A percentile compares a stretch with the other conserved stretches of the same genome.
Conservation (phyloP, 2,329 filamentous ascomycete species). For the Aspergillus clavatus region DNA sequence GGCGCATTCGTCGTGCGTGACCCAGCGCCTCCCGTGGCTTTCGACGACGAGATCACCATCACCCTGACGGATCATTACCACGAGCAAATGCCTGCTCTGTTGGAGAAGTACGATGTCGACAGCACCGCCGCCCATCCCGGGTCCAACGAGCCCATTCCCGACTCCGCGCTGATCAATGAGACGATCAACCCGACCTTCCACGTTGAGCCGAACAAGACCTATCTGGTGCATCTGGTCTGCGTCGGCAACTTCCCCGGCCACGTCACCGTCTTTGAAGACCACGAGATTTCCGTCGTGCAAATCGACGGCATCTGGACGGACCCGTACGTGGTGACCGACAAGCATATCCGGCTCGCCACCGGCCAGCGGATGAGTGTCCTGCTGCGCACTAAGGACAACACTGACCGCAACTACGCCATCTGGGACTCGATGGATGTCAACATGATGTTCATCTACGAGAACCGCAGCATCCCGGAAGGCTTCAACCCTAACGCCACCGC, state of each 20-base stretch:
- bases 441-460: conserved; percentile 32
- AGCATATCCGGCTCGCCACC: conserved; percentile 61
- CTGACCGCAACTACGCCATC: conserved; percentile 61
- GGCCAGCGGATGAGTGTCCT: conserved; percentile 59
- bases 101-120: conserved; percentile 40
- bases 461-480: conserved; percentile 51
- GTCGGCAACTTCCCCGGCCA: conserved; percentile 63
- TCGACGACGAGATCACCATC: conserved; percentile 60
- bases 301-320: conserved; percentile 34
- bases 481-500: conserved; percentile 55
- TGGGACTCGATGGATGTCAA: conserved; percentile 65
- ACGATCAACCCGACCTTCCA: conserved; percentile 55
- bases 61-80: conserved; percentile 72
- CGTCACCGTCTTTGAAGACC: conserved; percentile 44
- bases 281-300: conserved; percentile 37
- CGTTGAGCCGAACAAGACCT: conserved; percentile 64
- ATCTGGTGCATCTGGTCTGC: conserved; percentile 67
- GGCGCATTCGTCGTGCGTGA: conserved; percentile 63
- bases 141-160: conserved; percentile 61
- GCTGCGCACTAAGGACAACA: conserved; percentile 58
- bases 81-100: conserved; percentile 48
- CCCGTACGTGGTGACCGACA: conserved; percentile 44
- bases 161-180: conserved; percentile 68
- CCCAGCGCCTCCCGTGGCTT: conserved; percentile 55
- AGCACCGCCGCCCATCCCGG: conserved; percentile 42